Evolutionary conservation across 1,284 basidiomycete genomes (phyloP).

Genomic region (Leccinum variabile): DNA sequence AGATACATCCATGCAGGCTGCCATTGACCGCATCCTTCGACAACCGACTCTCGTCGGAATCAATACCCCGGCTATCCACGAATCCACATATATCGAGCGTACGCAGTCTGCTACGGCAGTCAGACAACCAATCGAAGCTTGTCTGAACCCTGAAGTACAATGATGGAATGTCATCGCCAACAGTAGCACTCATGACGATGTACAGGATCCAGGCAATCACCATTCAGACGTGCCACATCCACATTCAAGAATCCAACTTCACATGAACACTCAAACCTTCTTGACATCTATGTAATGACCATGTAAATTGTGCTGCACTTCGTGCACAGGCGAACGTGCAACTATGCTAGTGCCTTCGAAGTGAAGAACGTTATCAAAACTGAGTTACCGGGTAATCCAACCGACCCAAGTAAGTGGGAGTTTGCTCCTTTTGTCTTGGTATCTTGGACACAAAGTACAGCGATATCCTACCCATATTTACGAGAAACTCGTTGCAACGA

Average conservation of each 20-base stretch:
- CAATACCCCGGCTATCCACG: background rate
- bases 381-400: no score
- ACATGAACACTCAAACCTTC: background rate
- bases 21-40: constrained; percentile 32
- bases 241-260: background rate
- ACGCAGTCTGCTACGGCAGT: background rate
- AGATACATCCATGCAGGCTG: constrained; percentile 30
- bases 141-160: constrained; percentile 16
- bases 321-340: no score
- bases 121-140: background rate
- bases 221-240: background rate
- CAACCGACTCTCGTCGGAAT: constrained; percentile 27
- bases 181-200: constrained; percentile 10
- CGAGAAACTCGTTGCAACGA: no score
- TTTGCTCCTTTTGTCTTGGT: no score
- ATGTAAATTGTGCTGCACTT: no score
- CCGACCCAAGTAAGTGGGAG: no score
- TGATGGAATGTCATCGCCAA: background rate
- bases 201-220: constrained; percentile 7
- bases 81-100: background rate
- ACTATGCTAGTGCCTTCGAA: no score
- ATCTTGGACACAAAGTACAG: no score
- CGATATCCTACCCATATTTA: no score
- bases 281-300: background rate
- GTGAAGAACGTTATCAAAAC: no score